These are phyloP conservation scores for Medicago arabica DNA, from an alignment of 306 rosid species.

Conservation along the genomic window DNA sequence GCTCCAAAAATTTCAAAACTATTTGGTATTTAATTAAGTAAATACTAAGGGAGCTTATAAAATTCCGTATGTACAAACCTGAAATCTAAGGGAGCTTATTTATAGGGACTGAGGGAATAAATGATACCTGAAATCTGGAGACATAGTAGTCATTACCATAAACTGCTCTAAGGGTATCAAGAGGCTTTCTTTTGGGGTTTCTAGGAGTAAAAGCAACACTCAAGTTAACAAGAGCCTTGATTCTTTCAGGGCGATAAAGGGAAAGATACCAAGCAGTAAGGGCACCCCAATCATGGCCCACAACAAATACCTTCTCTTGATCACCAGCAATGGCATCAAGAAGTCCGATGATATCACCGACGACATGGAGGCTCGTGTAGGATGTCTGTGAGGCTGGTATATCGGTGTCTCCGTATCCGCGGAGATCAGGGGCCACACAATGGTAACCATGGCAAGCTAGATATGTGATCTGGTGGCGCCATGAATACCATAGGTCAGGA, in stretches of 20 bases:
- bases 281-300: conserved; percentile 95
- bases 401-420: conserved; percentile 78
- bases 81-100: no score
- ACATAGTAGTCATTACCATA: conserved; percentile 73
- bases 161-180: conserved; percentile 48
- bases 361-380: conserved; percentile 65
- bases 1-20: no score
- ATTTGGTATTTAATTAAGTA: no score
- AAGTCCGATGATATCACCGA: conserved; percentile 71
- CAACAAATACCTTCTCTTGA: conserved; percentile 75
- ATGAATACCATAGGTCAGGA: conserved; percentile 79
- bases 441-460: conserved; percentile 70
- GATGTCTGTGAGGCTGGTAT: conserved; percentile 40
- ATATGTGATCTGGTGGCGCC: conserved; percentile 84
- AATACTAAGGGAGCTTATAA: no score
- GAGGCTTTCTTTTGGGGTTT: conserved; percentile 60
- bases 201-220: conserved; percentile 65
- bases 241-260: conserved; percentile 66
- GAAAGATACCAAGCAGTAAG: conserved; percentile 67
- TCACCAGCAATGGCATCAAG: conserved; percentile 53
- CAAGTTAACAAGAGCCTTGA: conserved; percentile 67
- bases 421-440: conserved; percentile 78
- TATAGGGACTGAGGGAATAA: neutral
- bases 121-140: conserved; percentile 89
- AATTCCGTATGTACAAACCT: no score